These are phyloP conservation scores for Penicillium nucicola DNA, from an alignment of 495 filamentous ascomycete species.

Conservation along the genomic window DNA sequence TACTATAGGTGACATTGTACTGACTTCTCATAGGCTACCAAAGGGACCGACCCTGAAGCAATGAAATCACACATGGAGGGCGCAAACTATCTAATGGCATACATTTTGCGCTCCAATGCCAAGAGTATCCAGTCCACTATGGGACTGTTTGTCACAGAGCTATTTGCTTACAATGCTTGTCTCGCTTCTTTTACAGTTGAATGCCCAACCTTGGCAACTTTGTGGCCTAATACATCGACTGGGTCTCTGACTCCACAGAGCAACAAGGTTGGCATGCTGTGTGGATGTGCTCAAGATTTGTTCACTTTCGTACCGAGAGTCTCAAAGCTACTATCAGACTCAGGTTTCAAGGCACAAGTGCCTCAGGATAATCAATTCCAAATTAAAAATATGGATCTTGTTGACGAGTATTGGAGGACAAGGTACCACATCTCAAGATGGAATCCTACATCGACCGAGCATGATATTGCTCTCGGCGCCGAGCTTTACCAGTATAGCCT, in stretches of 20 bases:
- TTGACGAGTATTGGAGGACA: slow-evolving; percentile 1
- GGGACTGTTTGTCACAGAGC: slow-evolving; percentile 9
- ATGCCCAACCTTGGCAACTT: not conserved
- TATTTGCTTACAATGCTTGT: slow-evolving; percentile 15
- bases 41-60: slow-evolving; percentile 12
- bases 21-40: slow-evolving; percentile 14
- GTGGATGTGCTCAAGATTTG: slow-evolving; percentile 15
- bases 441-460: slow-evolving; percentile 6
- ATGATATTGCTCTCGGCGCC: slow-evolving; percentile 10
- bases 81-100: slow-evolving; percentile 16
- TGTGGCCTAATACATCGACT: not conserved
- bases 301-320: slow-evolving; percentile 10
- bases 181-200: slow-evolving; percentile 15
- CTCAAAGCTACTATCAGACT: slow-evolving; percentile 3
- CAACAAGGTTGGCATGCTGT: slow-evolving; percentile 6
- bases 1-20: not conserved
- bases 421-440: slow-evolving; percentile 4
- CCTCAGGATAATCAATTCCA: not conserved
- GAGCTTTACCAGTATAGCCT: slow-evolving; percentile 16
- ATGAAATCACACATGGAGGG: slow-evolving; percentile 17
- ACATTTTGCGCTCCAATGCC: slow-evolving; percentile 1
- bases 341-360: not conserved
- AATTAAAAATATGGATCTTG: not conserved
- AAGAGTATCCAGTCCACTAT: slow-evolving; percentile 3
- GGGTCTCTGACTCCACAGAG: not conserved